Evolutionary conservation across 129 eudicot genomes (phyloP), one percentile per base, ranked within the genome.

Genomic region (Dittrichia graveolens): DNA sequence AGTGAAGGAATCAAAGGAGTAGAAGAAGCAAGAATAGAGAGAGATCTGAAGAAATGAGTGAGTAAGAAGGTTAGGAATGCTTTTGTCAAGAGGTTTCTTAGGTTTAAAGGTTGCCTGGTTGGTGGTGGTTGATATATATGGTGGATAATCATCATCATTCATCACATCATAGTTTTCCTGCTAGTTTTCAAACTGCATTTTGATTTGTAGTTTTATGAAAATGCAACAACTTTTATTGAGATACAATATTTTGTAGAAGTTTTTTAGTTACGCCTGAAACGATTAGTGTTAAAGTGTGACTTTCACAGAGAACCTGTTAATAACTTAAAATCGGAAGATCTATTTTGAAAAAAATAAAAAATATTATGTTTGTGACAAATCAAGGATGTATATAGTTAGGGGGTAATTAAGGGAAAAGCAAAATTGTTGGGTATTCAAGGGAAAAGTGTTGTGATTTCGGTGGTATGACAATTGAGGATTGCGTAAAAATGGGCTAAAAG

Each of bases 51-150:
- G 13, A 16, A 61, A 59, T 0, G 15, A 63, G 49, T 78, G 52
- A 37, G 73, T 14, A 44, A 54, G 67, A 75, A 75, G 79, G 76
- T 55, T 78, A 71, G 71, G 78, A 24, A 78, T 71, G 82, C 35
- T 53, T 43, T 35, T 78, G 49, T 58, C 43, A 73, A 40, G 69
- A 66, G 64, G 34, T 79, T 79, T 44, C 84, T 66, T 80, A 73
- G 39, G 15, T 61, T 70, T 62, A 31, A 78, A 78, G 81, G 71
- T 43, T 78, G 63, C 39, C n/a, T 53, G 58, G 73, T 71, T 71
- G 77, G 82, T 61, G 82, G 77, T 47, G 15, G 58, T 69, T 75
- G 76, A 60, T 61, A 38, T 39, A 65, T 12, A 43, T 37, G 75
- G 31, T 52, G 64, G 69, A 3, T 62, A 16, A 40, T 75, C 80